Conservation (phyloP, 2,329 filamentous ascomycete species). For the Trichophyton rubrum region DNA sequence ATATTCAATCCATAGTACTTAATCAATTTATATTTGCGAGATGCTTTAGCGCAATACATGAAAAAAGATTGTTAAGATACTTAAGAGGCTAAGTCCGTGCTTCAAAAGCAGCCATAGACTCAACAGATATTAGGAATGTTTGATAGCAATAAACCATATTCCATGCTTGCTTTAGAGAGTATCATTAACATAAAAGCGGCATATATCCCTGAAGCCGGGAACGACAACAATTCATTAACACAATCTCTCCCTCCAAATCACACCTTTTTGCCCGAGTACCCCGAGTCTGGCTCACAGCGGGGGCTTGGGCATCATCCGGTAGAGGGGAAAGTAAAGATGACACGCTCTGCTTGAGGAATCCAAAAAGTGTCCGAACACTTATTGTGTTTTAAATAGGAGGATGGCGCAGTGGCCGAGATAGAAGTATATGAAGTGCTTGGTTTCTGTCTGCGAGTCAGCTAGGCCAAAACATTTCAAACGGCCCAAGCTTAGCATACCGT, state of each 20-base stretch:
- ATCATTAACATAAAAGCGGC: slow-evolving; percentile 1
- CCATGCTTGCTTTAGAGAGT: slow-evolving; percentile 1
- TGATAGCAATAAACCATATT: not conserved
- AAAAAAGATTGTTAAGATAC: not conserved
- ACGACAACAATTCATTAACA: not conserved
- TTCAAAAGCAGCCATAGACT: not conserved
- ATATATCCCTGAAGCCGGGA: not conserved
- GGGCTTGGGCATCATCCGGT: not conserved
- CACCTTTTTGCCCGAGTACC: not conserved
- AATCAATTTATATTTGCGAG: not conserved
- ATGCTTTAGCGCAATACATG: not conserved
- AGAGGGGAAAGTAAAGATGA: not conserved
- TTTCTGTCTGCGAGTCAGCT: slow-evolving; percentile 48
- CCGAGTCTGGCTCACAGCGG: not conserved
- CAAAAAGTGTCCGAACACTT: slow-evolving; percentile 10
- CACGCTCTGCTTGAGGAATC: slow-evolving; percentile 1
- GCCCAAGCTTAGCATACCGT: slow-evolving; percentile 49
- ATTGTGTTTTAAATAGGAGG: slow-evolving; percentile 98
- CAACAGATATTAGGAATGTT: not conserved
- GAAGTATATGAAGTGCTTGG: slow-evolving; percentile 99
- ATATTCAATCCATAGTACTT: not conserved
- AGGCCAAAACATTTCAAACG: not conserved
- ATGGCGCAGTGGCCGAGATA: slow-evolving; percentile 98
- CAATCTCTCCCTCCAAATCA: not conserved
- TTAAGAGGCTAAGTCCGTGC: not conserved